These are phyloP conservation scores for Cryphonectria nitschkei DNA, from an alignment of 2,329 filamentous ascomycete genomes.

Conservation along the genomic window DNA sequence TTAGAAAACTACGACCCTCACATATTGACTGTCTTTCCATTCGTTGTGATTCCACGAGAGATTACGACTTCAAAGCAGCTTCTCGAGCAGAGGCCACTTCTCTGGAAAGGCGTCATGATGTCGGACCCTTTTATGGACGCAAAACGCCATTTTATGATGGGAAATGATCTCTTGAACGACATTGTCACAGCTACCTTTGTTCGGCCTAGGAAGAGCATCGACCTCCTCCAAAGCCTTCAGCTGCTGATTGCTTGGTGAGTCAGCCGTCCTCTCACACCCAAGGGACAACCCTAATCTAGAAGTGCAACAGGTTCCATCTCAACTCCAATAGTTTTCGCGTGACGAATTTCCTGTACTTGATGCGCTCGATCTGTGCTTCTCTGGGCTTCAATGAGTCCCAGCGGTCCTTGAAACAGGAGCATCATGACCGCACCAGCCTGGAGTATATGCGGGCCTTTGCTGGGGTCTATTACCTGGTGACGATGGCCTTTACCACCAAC, in stretches of 20 bases:
- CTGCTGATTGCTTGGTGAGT: conserved; percentile 51
- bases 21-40: conserved; percentile 47
- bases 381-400: conserved; percentile 43
- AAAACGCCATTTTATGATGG: conserved; percentile 47
- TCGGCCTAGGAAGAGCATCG: conserved; percentile 49
- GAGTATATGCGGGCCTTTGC: conserved; percentile 53
- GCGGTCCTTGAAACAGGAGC: conserved; percentile 30
- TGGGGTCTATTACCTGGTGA: conserved; percentile 55
- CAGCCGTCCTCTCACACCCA: too few species aligned
- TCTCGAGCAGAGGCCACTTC: conserved; percentile 44
- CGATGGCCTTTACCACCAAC: conserved; percentile 44
- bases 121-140: conserved; percentile 48
- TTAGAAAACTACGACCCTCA: conserved; percentile 42
- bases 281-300: background rate
- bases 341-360: conserved; percentile 53
- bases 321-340: conserved; percentile 54
- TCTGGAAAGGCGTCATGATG: conserved; percentile 57
- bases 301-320: conserved; percentile 47
- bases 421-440: conserved; percentile 37
- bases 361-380: conserved; percentile 49
- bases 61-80: conserved; percentile 43
- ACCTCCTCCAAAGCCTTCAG: conserved; percentile 52
- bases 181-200: conserved; percentile 46
- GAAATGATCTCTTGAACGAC: conserved; percentile 48
- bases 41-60: conserved; percentile 46